Base-by-base conservation (phyloP, 2,329 filamentous ascomycete genomes). In the Verticillium nonalfalfae region DNA sequence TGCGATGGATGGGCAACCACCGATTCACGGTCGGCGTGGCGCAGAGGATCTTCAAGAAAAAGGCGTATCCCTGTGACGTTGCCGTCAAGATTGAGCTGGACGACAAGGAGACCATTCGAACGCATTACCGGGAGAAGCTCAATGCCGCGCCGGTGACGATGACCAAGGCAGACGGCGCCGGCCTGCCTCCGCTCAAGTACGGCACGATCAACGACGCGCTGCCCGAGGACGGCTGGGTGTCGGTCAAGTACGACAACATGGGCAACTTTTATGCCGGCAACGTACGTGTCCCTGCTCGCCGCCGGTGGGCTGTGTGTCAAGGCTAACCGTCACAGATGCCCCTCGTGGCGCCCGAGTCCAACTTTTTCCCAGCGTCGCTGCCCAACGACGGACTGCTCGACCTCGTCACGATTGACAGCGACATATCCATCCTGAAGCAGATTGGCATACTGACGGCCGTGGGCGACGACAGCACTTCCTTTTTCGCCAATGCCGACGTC, bases 231-330 rank as follows among this genome's bases (percentile, higher is more conserved):
- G 89, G 85, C 56, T 99, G 95, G 93, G 82, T 90, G 63, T 77
- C 89, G 21, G 77, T 90, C 3, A 85, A 90, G 0, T 84, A 90
- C 65, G 86, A 95, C 64, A 91, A 89, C 35, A 79, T 99, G 60
- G 93, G 93, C 56, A 97, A 91, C 70, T 96, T 99, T 73, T 98
- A 96, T 75, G 90, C 89, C 36, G 95, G 95, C 64, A 99, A 97
- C 73, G 87, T 88, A 71, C 59, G 45, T 58, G 55, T 58, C 38
- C 34, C n/a, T 26, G 21, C 13, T 4, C n/a, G n/a, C n/a, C 36
- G 26, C 3, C 6, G n/a, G 9, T 9, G 15, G 45, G 9, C 14
- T 21, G 7, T 56, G 14, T 13, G 9, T 7, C 4, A 2, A 11
- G 14, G 26, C 54, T 33, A 56, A 35, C 13, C 59, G 26, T 13